Evolutionary conservation across 2,329 filamentous ascomycete genomes (phyloP).

Genomic region (Penicillium sp.): DNA sequence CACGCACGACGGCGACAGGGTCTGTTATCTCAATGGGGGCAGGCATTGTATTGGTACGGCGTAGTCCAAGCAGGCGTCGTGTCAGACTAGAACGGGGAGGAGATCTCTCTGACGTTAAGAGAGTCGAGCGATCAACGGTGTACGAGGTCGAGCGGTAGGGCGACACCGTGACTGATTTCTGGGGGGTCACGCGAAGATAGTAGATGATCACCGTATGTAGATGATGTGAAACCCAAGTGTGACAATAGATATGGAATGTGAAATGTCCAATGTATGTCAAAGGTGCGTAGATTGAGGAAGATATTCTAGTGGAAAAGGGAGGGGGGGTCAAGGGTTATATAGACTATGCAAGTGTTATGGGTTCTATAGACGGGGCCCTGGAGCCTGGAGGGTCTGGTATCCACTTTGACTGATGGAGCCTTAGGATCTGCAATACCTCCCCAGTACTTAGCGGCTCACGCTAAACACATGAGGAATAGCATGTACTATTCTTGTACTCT

Average conservation of each 20-base stretch:
- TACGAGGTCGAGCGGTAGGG: conserved; percentile 27
- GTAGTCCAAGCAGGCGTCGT: conserved; percentile 20
- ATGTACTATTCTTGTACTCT: conserved; percentile 3
- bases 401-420: neutral
- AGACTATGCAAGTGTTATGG: conserved; percentile 6
- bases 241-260: neutral
- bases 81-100: conserved; percentile 15
- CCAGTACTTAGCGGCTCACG: conserved; percentile 9
- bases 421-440: conserved; percentile 6
- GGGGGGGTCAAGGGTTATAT: neutral
- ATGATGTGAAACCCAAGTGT: conserved; percentile 4
- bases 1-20: conserved; percentile 34
- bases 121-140: conserved; percentile 21
- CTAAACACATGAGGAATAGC: neutral
- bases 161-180: conserved; percentile 33
- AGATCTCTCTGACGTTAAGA: conserved; percentile 23
- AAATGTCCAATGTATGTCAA: neutral
- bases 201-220: conserved; percentile 14
- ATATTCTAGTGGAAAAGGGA: neutral
- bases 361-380: conserved; percentile 8
- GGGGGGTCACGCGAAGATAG: conserved; percentile 15
- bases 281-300: neutral
- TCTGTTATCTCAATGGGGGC: conserved; percentile 26
- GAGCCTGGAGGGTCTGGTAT: conserved; percentile 18
- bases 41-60: conserved; percentile 35